Conservation (phyloP, 2,329 filamentous ascomycete genomes). For the Cercospora sp. region DNA sequence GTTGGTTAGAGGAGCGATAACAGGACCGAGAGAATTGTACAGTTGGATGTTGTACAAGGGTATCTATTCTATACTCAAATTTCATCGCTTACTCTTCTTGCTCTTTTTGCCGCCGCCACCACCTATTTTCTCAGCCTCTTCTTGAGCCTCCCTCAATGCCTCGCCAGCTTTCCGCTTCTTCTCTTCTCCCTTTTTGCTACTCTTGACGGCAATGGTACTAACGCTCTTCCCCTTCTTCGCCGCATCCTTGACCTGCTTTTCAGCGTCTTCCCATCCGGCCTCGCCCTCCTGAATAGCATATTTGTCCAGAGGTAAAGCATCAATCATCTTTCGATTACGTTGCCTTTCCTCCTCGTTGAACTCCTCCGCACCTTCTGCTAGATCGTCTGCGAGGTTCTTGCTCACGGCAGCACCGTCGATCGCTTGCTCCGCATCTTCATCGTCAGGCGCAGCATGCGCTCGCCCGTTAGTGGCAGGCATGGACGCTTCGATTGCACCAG, state of each 20-base stretch:
- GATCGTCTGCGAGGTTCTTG: conserved; percentile 72
- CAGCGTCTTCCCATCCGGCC: conserved; percentile 61
- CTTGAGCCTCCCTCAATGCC: conserved; percentile 40
- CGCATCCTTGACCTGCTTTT: conserved; percentile 66
- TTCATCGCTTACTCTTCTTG: conserved; percentile 30
- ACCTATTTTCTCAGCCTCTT: conserved; percentile 37
- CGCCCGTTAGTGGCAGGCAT: conserved; percentile 48
- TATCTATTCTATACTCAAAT: conserved; percentile 1
- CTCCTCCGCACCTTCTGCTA: conserved; percentile 80
- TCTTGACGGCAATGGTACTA: conserved; percentile 69
- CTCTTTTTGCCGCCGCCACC: conserved; percentile 35
- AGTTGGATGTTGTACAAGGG: not conserved
- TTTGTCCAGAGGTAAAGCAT: conserved; percentile 85
- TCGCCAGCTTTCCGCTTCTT: conserved; percentile 43
- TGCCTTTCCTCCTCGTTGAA: conserved; percentile 65
- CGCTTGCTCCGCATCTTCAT: conserved; percentile 40
- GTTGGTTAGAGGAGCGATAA: not conserved
- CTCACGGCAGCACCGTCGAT: conserved; percentile 52
- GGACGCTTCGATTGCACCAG: conserved; percentile 60
- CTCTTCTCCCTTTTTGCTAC: conserved; percentile 28
- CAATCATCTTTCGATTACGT: conserved; percentile 84
- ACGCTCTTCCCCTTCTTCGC: conserved; percentile 51
- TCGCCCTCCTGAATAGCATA: conserved; percentile 59
- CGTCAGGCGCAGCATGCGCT: conserved; percentile 24
- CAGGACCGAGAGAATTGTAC: not conserved